Evolutionary conservation across 495 filamentous ascomycete genomes (phyloP).

Genomic region (Penicillium coprophilum): DNA sequence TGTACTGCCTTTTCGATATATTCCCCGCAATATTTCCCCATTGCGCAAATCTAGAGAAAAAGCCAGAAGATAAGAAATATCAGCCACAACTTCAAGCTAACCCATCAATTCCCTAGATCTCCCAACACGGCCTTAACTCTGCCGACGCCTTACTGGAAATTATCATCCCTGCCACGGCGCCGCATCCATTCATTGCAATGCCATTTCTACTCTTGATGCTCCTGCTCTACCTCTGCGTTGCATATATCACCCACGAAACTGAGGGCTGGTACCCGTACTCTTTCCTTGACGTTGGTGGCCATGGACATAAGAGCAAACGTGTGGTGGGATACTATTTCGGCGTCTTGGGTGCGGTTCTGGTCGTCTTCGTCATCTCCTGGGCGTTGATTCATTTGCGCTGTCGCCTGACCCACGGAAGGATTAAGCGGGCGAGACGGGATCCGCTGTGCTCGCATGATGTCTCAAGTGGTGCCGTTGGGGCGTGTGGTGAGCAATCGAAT

Average conservation of each 20-base stretch:
- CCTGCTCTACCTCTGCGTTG: slow-evolving; percentile 68
- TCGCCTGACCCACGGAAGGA: slow-evolving; percentile 35
- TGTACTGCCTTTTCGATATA: neutral
- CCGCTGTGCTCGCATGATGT: slow-evolving; percentile 2
- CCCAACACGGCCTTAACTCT: slow-evolving; percentile 71
- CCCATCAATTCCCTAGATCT: slow-evolving; percentile 44
- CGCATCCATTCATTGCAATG: slow-evolving; percentile 45
- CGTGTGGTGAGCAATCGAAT: neutral
- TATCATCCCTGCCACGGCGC: slow-evolving; percentile 57
- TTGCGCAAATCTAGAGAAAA: too few species aligned
- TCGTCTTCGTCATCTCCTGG: slow-evolving; percentile 62
- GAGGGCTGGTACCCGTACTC: slow-evolving; percentile 72
- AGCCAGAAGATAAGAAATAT: neutral
- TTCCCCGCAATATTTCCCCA: too few species aligned
- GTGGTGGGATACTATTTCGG: slow-evolving; percentile 53
- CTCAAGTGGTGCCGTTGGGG: neutral
- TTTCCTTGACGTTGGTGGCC: slow-evolving; percentile 63
- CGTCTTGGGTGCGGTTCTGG: slow-evolving; percentile 60
- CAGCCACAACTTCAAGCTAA: slow-evolving; percentile 4
- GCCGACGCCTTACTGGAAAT: slow-evolving; percentile 72
- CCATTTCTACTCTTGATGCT: slow-evolving; percentile 51
- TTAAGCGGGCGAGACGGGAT: slow-evolving; percentile 33
- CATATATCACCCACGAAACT: slow-evolving; percentile 68
- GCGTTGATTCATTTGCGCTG: slow-evolving; percentile 52
- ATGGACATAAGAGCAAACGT: slow-evolving; percentile 42